Evolutionary conservation across 768 basidiomycete species (phyloP), one percentile per base, ranked within the genome.

Genomic region (Pulveroboletus frians): DNA sequence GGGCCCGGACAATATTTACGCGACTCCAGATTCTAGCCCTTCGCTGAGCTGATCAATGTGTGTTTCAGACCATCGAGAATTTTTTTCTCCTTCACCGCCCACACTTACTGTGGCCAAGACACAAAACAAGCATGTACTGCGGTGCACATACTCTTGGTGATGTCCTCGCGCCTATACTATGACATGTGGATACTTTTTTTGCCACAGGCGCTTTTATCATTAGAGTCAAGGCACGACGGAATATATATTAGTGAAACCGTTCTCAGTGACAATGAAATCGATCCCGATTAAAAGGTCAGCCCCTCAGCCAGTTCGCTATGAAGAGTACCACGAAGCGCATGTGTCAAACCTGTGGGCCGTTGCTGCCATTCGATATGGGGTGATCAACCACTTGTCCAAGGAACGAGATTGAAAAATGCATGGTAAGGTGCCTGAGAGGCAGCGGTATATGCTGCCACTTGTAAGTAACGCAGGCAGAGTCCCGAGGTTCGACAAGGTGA

Each of bases 181-280:
- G 80, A 81, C 76, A 83, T 77, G 59, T 81, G 77, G 43, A 75
- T 71, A 18, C 77, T 34, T 63, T 61, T 50, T 69, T 65, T 78
- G n/a, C n/a, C n/a, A n/a, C 80, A 82, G n/a, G 78, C 78, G 11
- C 73, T 64, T 57, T 75, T 77, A 57, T 84, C 77, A 36, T 71
- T 60, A 7, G 77, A 76, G 54, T 81, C 75, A 55, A 78, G 58
- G 18, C 74, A 76, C 34, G 81, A 54, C 77, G 78, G 83, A 20
- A 83, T 62, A 48, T 75, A 14, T 32, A 5, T 69, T 70, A 6
- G 76, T 72, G 58, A 83, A 82, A 1, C 78, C 80, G 29, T 70
- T 59, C 54, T 74, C 73, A 51, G 83, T 72, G 35, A 77, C 63
- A 38, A 82, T 62, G 51, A 76, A 83, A 6, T 81, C 80, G 47